Conservation (phyloP, 2,329 filamentous ascomycete genomes). For the Fusarium duplospermum region DNA sequence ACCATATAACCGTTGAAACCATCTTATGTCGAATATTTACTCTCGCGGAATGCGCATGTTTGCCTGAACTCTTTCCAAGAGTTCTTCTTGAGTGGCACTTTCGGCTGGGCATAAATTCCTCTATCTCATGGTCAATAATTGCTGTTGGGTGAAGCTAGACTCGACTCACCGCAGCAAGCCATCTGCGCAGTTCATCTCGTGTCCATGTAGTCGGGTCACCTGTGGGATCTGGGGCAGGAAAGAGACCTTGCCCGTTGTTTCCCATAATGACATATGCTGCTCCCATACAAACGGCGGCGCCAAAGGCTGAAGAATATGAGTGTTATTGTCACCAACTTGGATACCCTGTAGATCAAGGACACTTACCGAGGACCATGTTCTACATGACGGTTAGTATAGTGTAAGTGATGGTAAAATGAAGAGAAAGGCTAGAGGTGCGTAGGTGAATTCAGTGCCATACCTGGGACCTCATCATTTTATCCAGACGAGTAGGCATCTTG, state of each 20-base stretch:
- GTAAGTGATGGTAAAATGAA: neutral
- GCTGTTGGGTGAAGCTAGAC: too few species aligned
- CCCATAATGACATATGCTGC: slow-evolving; percentile 90
- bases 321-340: neutral
- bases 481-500: slow-evolving; percentile 38
- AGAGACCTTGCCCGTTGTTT: slow-evolving; percentile 71
- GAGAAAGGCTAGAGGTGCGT: rapidly evolving
- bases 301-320: slow-evolving; percentile 28
- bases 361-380: slow-evolving; percentile 77
- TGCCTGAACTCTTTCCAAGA: slow-evolving; percentile 59
- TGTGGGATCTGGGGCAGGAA: slow-evolving; percentile 82
- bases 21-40: slow-evolving; percentile 3
- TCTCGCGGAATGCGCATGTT: slow-evolving; percentile 59
- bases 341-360: slow-evolving; percentile 36
- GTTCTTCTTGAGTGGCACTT: slow-evolving; percentile 57
- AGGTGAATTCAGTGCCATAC: neutral
- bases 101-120: slow-evolving; percentile 59
- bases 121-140: slow-evolving; percentile 42
- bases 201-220: slow-evolving; percentile 81
- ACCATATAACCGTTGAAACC: slow-evolving; percentile 1
- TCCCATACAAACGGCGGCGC: slow-evolving; percentile 32
- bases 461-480: slow-evolving; percentile 43
- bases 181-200: slow-evolving; percentile 80
- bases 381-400: slow-evolving; percentile 47
- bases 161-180: slow-evolving; percentile 77